These are phyloP conservation scores for Didymella arachidicola DNA, from an alignment of 2,329 filamentous ascomycete genomes.

Conservation along the genomic window DNA sequence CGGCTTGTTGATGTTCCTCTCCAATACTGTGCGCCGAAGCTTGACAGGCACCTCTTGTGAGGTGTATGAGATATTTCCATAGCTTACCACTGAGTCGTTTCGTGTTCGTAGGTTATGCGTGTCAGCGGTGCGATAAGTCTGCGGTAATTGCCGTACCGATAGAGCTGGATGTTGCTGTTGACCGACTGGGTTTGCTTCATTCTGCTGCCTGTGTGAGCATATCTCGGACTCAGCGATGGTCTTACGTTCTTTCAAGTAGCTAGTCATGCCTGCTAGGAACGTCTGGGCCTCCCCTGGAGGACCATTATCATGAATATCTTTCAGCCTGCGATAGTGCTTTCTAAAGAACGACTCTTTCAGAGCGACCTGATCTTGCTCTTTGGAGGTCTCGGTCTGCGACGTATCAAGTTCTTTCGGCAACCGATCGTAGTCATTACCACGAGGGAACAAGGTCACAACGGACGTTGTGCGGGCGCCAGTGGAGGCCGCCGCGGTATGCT, in stretches of 20 bases:
- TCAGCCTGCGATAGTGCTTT: constrained; percentile 22
- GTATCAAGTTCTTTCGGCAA: background rate
- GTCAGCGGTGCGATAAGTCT: background rate
- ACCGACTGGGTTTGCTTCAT: background rate
- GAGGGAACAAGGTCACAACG: constrained; percentile 3
- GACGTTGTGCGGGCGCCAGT: background rate
- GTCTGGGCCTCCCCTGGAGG: constrained; percentile 41
- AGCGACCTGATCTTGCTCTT: background rate
- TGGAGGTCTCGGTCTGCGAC: background rate
- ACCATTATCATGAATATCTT: constrained; percentile 32
- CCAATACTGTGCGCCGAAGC: constrained; percentile 4
- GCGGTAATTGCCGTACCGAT: background rate
- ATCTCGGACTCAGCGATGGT: constrained; percentile 1
- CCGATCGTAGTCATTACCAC: background rate
- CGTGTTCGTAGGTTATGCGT: background rate
- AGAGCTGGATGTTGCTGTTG: background rate
- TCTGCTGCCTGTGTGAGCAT: background rate
- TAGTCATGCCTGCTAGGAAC: constrained; percentile 30
- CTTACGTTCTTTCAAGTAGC: constrained; percentile 19
- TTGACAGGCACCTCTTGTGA: constrained; percentile 23
- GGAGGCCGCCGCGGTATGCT: background rate
- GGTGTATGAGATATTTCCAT: constrained; percentile 16
- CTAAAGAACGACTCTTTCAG: constrained; percentile 3
- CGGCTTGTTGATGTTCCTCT: constrained; percentile 23
- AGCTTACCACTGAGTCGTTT: constrained; percentile 9